Evolutionary conservation across 306 rosid genomes (phyloP), one percentile per base, ranked within the genome.

Genomic region (Delonix regia): DNA sequence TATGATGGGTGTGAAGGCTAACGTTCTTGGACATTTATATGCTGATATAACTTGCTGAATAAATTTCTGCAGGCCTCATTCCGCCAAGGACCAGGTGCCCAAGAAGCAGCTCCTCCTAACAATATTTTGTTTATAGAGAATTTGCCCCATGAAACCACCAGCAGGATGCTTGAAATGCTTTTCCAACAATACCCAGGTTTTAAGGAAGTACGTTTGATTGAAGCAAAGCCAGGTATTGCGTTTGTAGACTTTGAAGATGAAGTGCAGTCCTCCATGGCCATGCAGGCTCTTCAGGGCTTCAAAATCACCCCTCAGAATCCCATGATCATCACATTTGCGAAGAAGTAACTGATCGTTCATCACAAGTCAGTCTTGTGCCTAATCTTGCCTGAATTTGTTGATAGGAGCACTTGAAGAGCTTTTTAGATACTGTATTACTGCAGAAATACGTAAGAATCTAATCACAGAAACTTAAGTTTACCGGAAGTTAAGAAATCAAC

Each of bases 221-320:
- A 96, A 65, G 97, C 98, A 30, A 95, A 96, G 92, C 99, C 99
- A 19, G 99, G 99, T 66, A 96, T 96, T 6, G 99, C 98, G 8
- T 96, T 96, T 78, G 96, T 96, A 21, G 98, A 96, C 65, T 93
- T 86, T 52, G 99, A 96, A 81, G 97, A 96, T 8, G 99, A 96
- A 3, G 85, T 87, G 73, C 98, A 96, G 82, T 93, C 99, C 69
- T 87, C 97, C 41, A 87, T 93, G 93, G 97, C 98, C 24, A 96
- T 93, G 99, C 96, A 91, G 77, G 89, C 97, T 39, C 99, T 96
- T 66, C 91, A 93, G 45, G 98, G 98, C 84, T 96, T 96, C 87
- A 93, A 87, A 87, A 88, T 96, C 79, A 94, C 94, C 60, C 98
- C 99, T 42, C 98, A 91, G 57, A 92, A 91, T 80, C 94, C 99